Evolutionary conservation across 345 rosid genomes (phyloP).

Genomic region (Citrus sinensis): DVS_A1.0 CM039162.1:28374501-28375000

Average conservation of each 20-base stretch:
- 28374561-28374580: neutral
- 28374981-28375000: neutral
- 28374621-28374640: neutral
- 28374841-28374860: neutral
- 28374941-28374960: neutral
- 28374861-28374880: neutral
- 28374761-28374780: slow-evolving; percentile 82
- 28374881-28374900: neutral
- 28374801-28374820: slow-evolving; percentile 77
- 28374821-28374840: slow-evolving; percentile 5
- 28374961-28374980: neutral
- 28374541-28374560: neutral
- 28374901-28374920: neutral
- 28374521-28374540: neutral
- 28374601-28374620: neutral
- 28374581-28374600: neutral
- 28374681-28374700: neutral
- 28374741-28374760: slow-evolving; percentile 79
- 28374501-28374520: neutral
- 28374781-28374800: slow-evolving; percentile 86
- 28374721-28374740: slow-evolving; percentile 4
- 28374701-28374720: neutral
- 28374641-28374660: neutral
- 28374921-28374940: neutral
- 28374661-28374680: neutral